Percentiles rank a stretch among this genome's conserved stretches.
phyloP scores from a whole-genome alignment of 495 filamentous ascomycete genomes.

The Penicillium dipodomyicola region DNA sequence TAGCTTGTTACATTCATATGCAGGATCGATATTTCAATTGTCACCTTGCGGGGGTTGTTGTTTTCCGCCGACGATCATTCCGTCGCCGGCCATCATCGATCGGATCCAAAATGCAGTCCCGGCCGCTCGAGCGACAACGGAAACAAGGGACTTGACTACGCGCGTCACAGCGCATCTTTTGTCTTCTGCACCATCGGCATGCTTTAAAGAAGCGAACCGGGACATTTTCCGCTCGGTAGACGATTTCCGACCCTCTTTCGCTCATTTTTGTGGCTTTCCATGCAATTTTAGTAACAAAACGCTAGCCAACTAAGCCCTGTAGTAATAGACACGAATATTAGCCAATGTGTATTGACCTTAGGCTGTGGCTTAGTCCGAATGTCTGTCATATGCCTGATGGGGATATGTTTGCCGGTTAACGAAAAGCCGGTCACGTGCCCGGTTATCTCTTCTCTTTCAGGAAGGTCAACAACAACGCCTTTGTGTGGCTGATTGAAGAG shows the following conservation, averaged over 20 bases:
- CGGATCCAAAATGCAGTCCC: slow-evolving; percentile 43
- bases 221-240: slow-evolving; percentile 36
- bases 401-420: background rate
- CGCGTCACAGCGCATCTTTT: slow-evolving; percentile 47
- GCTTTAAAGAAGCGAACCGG: slow-evolving; percentile 43
- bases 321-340: background rate
- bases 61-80: slow-evolving; percentile 30
- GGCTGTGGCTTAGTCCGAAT: background rate
- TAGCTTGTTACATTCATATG: slow-evolving; percentile 2
- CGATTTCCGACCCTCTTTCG: slow-evolving; percentile 35
- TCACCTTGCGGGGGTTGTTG: slow-evolving; percentile 28
- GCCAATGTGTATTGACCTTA: background rate
- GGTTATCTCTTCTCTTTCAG: background rate
- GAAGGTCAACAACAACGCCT: background rate
- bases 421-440: background rate
- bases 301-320: background rate
- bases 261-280: slow-evolving; percentile 16
- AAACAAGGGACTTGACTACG: slow-evolving; percentile 43
- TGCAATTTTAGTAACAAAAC: background rate
- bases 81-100: slow-evolving; percentile 33
- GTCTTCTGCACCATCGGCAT: slow-evolving; percentile 43
- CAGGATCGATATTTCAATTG: background rate
- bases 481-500: too few species aligned
- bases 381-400: background rate
- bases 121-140: slow-evolving; percentile 38